Conservation (phyloP, 2,329 filamentous ascomycete species). For the Colletotrichum sp. region DNA sequence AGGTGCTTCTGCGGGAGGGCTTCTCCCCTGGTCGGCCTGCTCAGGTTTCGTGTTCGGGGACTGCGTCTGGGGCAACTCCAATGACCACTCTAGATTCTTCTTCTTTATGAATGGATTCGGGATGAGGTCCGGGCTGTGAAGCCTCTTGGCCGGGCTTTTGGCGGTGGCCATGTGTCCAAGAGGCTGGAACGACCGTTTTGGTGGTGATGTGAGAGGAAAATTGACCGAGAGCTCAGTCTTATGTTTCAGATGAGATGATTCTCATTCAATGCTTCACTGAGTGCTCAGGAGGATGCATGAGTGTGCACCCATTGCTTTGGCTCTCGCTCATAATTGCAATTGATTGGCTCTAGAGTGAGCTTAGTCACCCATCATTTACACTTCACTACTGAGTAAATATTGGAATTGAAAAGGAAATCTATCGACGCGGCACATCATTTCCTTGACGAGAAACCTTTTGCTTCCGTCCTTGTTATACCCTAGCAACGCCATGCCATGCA, state of each 20-base stretch:
- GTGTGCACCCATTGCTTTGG: background rate
- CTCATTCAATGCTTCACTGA: background rate
- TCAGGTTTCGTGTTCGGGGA: background rate
- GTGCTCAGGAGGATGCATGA: background rate
- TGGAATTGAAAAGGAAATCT: background rate
- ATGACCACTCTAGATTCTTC: constrained; percentile 48
- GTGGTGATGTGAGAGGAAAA: background rate
- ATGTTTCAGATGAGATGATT: background rate
- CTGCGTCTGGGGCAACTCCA: constrained; percentile 27
- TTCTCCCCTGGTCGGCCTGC: background rate
- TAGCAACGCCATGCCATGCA: constrained; percentile 22
- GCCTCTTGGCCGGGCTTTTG: constrained; percentile 37
- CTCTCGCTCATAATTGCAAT: background rate
- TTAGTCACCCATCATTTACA: background rate
- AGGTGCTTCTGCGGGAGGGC: background rate
- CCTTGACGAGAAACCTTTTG: background rate
- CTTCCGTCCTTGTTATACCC: constrained; percentile 13
- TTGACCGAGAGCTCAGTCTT: background rate
- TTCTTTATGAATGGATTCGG: constrained; percentile 53
- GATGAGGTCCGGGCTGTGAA: constrained; percentile 38
- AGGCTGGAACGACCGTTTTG: background rate
- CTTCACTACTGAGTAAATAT: background rate
- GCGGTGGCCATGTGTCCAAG: background rate
- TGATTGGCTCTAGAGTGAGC: background rate
- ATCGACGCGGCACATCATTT: background rate